Base-by-base conservation (phyloP, 108 stramenopile species). In the Ochromonas danica region DNA sequence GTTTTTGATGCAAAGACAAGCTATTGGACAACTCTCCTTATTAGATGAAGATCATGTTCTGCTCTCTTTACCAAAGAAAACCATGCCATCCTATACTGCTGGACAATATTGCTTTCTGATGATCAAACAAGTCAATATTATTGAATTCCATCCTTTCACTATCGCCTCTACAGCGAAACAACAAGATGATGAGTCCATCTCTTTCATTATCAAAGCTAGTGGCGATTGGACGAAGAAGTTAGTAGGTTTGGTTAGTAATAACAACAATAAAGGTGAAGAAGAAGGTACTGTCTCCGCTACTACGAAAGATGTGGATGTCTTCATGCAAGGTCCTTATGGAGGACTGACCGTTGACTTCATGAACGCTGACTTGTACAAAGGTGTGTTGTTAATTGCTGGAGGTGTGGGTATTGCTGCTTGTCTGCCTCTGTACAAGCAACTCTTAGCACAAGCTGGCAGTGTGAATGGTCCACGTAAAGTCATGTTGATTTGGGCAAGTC, bases 271-370 rank as follows among this genome's bases (percentile, higher is more conserved):
- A n/a, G n/a, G 45, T 51, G 45, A 51, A 51, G 45, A 51, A 51
- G 45, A 51, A 51, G 6, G 22, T 51, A 14, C 45, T 51, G 45
- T 14, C 22, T 22, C 45, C 6, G 22, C 6, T 51, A 51, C 45
- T 51, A 51, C 31, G 31, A 67, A 14, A 25, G 31, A 35, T 14
- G 6, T 67, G 63, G 33, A 28, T 36, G 63, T 88, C 33, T 51
- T 87, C 3, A 25, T 90, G 17, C 85, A 88, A 40, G 89, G 89
- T 17, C 87, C 89, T 0, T 88, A 86, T 61, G 89, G 87, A 14
- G 62, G 51, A 39, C 28, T 81, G 6, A 61, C 78, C 40, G 77
- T 90, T 27, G 87, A 90, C 41, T 57, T 88, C 10, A 10, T 31
- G 10, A 71, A 65, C 14, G 62, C 61, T 28, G 43, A 79, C n/a